Base-by-base conservation (phyloP, 2,329 filamentous ascomycete species). In the Xylariaceae sp. region DNA sequence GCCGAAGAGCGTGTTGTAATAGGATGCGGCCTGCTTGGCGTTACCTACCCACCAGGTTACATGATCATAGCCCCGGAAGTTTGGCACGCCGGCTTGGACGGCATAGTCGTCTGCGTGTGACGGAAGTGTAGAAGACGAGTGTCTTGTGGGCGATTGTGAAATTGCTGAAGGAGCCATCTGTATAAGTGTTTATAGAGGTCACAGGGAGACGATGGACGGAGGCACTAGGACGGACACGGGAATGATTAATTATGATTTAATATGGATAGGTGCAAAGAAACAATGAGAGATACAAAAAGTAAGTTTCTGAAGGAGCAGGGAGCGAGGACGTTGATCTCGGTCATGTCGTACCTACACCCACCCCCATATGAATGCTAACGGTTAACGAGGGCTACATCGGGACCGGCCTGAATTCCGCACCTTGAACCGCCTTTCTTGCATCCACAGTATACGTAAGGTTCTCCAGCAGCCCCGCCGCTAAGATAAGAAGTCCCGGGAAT, bases 1-100 rank as follows among this genome's bases (percentile, higher is more conserved):
- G 53, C 91, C 93, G 79, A 97, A 92, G 64, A 92, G 89, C 10
- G 85, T 88, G 65, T 89, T 88, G 77, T 96, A 97, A 78, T 91
- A 97, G 14, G 89, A 84, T 40, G 93, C 93, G 2, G 92, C 91
- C 79, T 97, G 93, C 77, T 97, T 97, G 67, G 93, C 93, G 72
- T 98, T 98, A 71, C 93, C 92, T 26, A 97, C 93, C 79, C 91
- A 96, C 93, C 93, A 97, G 65, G 91, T 93, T 54, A 96, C 85
- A 75, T 96, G 90, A 76, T 96, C 91, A 73, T 96, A 97, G 70
- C 91, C 92, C 59, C 85, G 84, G 78, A 96, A 93, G 71, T 81
- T 82, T 67, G 73, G 74, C 59, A 66, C 77, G 66, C 66, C 80
- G 48, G 69, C 76, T 66, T 82, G 79, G 45, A 84, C 77, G 58